Conservation (phyloP, 768 basidiomycete genomes). For the Mycena sanguinolenta region DNA sequence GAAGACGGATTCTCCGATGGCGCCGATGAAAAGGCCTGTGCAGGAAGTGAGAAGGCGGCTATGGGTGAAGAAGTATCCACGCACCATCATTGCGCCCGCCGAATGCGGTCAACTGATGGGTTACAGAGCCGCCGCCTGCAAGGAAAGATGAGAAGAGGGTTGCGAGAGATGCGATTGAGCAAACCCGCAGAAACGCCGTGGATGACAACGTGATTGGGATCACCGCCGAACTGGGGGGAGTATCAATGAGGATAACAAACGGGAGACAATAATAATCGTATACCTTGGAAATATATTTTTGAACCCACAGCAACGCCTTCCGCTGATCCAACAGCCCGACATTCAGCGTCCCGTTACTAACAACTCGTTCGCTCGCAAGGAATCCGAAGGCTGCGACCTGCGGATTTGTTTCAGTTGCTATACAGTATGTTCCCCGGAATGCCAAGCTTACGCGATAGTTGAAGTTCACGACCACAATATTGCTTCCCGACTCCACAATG, state of each 20-base stretch:
- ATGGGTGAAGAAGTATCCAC: constrained; percentile 12
- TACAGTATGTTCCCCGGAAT: constrained; percentile 16
- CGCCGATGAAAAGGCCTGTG: constrained; percentile 21
- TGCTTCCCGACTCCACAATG: constrained; percentile 24
- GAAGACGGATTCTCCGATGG: constrained; percentile 23
- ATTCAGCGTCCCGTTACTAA: constrained; percentile 24
- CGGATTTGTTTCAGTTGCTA: constrained; percentile 14
- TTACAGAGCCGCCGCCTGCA: constrained; percentile 25
- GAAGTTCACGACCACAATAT: constrained; percentile 28
- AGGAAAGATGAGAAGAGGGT: constrained; percentile 19
- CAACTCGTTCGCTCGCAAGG: constrained; percentile 26
- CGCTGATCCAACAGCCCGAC: constrained; percentile 26
- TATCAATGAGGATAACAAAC: constrained; percentile 12
- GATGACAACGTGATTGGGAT: constrained; percentile 27
- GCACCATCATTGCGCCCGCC: constrained; percentile 27
- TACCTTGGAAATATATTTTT: constrained; percentile 31
- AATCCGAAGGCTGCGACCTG: constrained; percentile 27
- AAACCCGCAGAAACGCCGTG: constrained; percentile 27
- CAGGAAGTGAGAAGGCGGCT: constrained; percentile 10
- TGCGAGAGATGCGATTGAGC: constrained; percentile 8
- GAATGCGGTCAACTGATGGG: constrained; percentile 28
- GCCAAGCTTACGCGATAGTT: constrained; percentile 26
- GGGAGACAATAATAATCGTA: constrained; percentile 13
- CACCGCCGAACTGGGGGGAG: constrained; percentile 25
- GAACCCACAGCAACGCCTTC: constrained; percentile 26